Evolutionary conservation across 2,329 filamentous ascomycete species (phyloP).

Genomic region (Penicillium oxalicum): DNA sequence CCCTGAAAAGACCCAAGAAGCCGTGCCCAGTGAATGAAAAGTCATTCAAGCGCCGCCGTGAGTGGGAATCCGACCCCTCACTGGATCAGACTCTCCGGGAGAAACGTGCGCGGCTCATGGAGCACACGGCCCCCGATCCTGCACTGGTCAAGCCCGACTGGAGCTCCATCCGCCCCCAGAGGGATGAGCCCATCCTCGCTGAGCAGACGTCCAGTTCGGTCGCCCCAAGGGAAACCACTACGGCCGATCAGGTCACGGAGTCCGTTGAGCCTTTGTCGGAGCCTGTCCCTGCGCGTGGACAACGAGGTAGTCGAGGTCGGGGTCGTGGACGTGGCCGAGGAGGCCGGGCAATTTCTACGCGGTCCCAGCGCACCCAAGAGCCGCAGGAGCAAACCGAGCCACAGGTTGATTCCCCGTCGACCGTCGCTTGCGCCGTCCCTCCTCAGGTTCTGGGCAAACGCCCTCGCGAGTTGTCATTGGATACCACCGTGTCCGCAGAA

Average conservation of each 20-base stretch:
- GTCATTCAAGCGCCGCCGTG: conserved; percentile 23
- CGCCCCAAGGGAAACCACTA: not conserved
- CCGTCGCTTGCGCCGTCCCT: not conserved
- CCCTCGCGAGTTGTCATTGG: conserved; percentile 12
- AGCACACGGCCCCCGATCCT: conserved; percentile 1
- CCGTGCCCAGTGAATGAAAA: conserved; percentile 20
- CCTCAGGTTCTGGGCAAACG: conserved; percentile 2
- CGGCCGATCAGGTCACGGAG: not conserved
- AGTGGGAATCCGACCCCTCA: conserved; percentile 26
- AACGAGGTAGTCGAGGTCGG: conserved; percentile 1
- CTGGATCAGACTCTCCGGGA: conserved; percentile 19
- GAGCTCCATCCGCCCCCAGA: conserved; percentile 11
- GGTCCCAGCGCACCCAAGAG: not conserved
- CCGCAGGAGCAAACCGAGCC: not conserved
- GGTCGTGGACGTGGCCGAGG: not conserved
- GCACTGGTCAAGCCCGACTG: not conserved
- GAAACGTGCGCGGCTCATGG: conserved; percentile 13
- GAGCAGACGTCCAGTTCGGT: conserved; percentile 4
- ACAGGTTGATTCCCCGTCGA: not conserved
- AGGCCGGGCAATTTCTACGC: not conserved
- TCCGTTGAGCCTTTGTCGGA: not conserved
- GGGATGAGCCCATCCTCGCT: conserved; percentile 3
- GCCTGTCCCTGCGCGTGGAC: not conserved
- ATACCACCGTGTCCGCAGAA: conserved; percentile 11
- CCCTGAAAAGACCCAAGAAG: conserved; percentile 22